These are phyloP conservation scores for Mycena sanguinolenta DNA, from an alignment of 768 basidiomycete species.

Conservation along the genomic window DNA sequence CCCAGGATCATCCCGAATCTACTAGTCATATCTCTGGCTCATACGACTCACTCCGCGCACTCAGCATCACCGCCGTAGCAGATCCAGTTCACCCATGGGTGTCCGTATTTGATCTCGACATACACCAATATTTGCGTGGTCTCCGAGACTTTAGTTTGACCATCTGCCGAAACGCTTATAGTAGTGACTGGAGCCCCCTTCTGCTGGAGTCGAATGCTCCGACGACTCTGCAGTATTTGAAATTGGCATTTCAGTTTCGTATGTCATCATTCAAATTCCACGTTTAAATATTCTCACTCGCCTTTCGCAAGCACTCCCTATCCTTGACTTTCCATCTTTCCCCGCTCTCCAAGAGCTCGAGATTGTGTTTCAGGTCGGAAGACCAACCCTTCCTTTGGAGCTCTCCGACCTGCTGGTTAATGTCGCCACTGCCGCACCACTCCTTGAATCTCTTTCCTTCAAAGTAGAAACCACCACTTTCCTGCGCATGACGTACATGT, in stretches of 20 bases:
- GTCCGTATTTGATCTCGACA: background rate
- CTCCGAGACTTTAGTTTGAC: background rate
- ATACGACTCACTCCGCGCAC: background rate
- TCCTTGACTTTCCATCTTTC: background rate
- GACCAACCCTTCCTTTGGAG: background rate
- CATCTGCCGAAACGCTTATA: no score
- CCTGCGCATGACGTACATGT: background rate
- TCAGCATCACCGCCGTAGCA: background rate
- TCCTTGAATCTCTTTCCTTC: constrained; percentile 1
- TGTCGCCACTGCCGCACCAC: no score
- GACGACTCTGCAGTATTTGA: background rate
- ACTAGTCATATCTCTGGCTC: background rate
- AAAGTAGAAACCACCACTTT: background rate
- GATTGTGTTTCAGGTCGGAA: background rate
- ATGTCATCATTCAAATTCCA: background rate
- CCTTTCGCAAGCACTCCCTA: background rate
- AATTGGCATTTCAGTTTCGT: background rate
- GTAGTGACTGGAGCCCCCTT: background rate
- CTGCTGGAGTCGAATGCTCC: background rate
- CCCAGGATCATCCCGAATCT: background rate
- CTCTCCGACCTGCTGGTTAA: background rate
- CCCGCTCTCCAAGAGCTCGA: background rate
- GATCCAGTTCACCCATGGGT: background rate
- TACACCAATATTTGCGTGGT: background rate
- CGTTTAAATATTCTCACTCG: background rate